Evolutionary conservation across 2,329 filamentous ascomycete species (phyloP).

Genomic region (Didymella exigua): DNA sequence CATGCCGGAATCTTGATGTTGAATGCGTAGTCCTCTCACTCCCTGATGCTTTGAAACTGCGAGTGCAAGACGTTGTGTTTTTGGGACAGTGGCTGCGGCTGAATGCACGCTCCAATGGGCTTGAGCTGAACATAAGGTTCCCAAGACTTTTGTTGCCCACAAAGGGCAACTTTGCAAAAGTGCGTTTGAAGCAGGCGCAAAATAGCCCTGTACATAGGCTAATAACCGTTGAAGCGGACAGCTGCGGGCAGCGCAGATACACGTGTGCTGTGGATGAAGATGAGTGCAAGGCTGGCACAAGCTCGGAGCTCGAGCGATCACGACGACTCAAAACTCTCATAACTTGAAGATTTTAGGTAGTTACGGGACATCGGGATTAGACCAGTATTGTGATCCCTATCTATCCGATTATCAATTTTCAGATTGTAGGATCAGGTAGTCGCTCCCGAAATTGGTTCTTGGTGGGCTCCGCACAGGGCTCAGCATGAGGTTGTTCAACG

Average conservation of each 20-base stretch:
- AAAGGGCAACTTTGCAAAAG: background rate
- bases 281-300: background rate
- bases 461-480: background rate
- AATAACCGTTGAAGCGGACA: background rate
- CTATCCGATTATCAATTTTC: background rate
- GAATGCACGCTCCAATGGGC: background rate
- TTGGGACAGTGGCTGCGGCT: background rate
- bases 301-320: background rate
- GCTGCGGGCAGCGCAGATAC: background rate
- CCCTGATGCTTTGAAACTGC: too few relatives aligned
- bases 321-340: background rate
- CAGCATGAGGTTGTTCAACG: background rate
- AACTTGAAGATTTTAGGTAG: too few relatives aligned
- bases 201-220: background rate
- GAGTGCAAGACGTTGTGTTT: too few relatives aligned
- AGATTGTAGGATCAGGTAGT: background rate
- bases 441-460: background rate
- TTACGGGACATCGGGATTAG: too few relatives aligned
- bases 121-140: background rate
- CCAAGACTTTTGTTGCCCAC: background rate
- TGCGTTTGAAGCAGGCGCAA: background rate
- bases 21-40: too few relatives aligned
- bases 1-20: too few relatives aligned
- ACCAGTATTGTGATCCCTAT: too few relatives aligned
- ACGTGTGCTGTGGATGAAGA: background rate